phyloP scores from a whole-genome alignment of 2,329 filamentous ascomycete genomes.

The Madurella fahalii region DNA sequence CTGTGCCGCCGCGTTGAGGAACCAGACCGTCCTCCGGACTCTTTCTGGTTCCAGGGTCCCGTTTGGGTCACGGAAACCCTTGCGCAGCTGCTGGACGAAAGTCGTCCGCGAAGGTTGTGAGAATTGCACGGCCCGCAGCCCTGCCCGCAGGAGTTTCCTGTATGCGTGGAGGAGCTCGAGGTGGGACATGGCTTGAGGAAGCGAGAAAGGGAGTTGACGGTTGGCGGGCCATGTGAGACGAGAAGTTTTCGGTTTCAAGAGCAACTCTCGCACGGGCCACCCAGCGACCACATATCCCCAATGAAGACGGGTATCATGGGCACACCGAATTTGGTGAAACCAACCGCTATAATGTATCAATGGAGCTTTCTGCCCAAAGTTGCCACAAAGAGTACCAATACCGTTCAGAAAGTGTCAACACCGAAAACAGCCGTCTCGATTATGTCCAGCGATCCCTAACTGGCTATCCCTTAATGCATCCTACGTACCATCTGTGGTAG shows the following conservation, averaged over 20 bases:
- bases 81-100: slow-evolving; percentile 55
- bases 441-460: too few relatives aligned
- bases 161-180: slow-evolving; percentile 59
- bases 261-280: neutral
- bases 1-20: slow-evolving; percentile 61
- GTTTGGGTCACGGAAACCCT: slow-evolving; percentile 52
- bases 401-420: too few relatives aligned
- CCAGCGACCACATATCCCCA: neutral
- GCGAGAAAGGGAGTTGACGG: neutral
- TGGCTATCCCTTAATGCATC: too few relatives aligned
- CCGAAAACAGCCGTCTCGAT: too few relatives aligned
- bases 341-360: too few relatives aligned
- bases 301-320: too few relatives aligned
- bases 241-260: neutral
- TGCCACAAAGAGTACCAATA: too few relatives aligned
- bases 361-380: too few relatives aligned
- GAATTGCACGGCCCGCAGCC: slow-evolving; percentile 68
- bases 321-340: too few relatives aligned
- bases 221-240: neutral
- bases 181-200: neutral
- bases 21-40: slow-evolving; percentile 64
- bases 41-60: slow-evolving; percentile 46
- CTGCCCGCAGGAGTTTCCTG: slow-evolving; percentile 62
- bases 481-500: too few relatives aligned
- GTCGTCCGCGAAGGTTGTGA: slow-evolving; percentile 63